These are phyloP conservation scores for Taphrina wiesneri DNA, from an alignment of 1,139 yeast species.

Conservation along the genomic window DNA sequence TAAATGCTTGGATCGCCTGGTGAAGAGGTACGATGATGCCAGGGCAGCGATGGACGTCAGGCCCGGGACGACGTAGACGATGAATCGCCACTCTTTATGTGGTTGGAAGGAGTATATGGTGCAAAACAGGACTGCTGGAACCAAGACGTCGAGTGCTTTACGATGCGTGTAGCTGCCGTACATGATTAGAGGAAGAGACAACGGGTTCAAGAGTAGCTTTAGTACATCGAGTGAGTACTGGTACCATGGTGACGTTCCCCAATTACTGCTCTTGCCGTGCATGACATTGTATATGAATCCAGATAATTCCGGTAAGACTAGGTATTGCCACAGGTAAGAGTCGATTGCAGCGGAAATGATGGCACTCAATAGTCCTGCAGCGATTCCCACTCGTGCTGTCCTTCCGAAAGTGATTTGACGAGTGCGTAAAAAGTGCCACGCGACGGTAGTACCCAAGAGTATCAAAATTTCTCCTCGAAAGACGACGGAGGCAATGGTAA, in stretches of 20 bases:
- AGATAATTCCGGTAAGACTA: conserved; percentile 66
- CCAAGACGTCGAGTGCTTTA: conserved; percentile 48
- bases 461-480: conserved; percentile 74
- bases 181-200: conserved; percentile 52
- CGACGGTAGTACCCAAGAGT: conserved; percentile 54
- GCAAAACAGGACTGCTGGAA: conserved; percentile 50
- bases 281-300: conserved; percentile 74
- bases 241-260: conserved; percentile 58
- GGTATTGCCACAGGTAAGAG: conserved; percentile 70
- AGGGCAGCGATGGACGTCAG: conserved; percentile 65
- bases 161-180: background rate
- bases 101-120: conserved; percentile 73
- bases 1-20: conserved; percentile 40
- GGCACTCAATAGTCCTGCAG: conserved; percentile 62
- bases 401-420: conserved; percentile 48
- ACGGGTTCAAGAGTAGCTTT: conserved; percentile 61
- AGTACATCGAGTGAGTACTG: conserved; percentile 59
- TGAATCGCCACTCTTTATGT: conserved; percentile 94
- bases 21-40: conserved; percentile 52
- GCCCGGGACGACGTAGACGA: conserved; percentile 72
- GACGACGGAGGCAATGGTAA: conserved; percentile 65
- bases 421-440: conserved; percentile 48
- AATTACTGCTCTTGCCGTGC: conserved; percentile 66
- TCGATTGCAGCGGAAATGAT: conserved; percentile 59
- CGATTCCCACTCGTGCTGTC: conserved; percentile 50